A percentile compares a stretch with the other conserved stretches of the same genome.
Conservation (phyloP, 2,329 filamentous ascomycete species). For the Bisporella sp. region DNA sequence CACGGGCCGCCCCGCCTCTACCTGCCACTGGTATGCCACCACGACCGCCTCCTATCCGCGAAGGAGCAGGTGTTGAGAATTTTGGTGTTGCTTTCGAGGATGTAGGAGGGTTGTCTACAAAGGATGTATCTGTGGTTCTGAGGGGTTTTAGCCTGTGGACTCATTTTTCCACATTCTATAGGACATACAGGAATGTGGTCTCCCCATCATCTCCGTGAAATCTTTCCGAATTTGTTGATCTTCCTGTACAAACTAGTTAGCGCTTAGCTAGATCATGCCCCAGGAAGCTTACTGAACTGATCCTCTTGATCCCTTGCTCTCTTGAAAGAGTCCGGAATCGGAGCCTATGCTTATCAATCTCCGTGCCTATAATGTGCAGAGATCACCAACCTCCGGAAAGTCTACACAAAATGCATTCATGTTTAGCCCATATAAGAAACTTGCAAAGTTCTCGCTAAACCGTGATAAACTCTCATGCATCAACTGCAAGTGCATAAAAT, state of each 20-base stretch:
- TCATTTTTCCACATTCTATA: too few species aligned
- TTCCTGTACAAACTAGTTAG: conserved; percentile 13
- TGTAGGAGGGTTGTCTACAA: conserved; percentile 74
- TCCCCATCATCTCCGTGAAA: conserved; percentile 48
- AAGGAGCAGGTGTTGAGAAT: conserved; percentile 26
- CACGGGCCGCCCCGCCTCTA: conserved; percentile 24
- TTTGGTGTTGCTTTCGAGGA: conserved; percentile 43
- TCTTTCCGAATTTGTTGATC: conserved; percentile 29
- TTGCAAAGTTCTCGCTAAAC: conserved; percentile 94
- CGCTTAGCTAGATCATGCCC: conserved; percentile 4
- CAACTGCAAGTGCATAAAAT: conserved; percentile 93
- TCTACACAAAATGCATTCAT: conserved; percentile 99
- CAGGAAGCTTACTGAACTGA: conserved; percentile 32
- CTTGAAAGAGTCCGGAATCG: conserved; percentile 75
- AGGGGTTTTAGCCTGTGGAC: too few species aligned
- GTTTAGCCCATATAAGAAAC: conserved; percentile 91
- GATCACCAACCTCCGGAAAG: conserved; percentile 61
- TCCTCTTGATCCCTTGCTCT: conserved; percentile 53
- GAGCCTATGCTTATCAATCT: conserved; percentile 47
- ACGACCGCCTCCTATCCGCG: conserved; percentile 18
- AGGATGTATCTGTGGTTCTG: conserved; percentile 86
- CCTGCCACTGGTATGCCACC: conserved; percentile 21
- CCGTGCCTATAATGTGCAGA: too few species aligned
- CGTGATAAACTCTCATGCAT: conserved; percentile 92
- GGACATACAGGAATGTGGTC: conserved; percentile 69